Evolutionary conservation across 1,139 yeast genomes (phyloP).

Genomic region (Taphrina deformans): DNA sequence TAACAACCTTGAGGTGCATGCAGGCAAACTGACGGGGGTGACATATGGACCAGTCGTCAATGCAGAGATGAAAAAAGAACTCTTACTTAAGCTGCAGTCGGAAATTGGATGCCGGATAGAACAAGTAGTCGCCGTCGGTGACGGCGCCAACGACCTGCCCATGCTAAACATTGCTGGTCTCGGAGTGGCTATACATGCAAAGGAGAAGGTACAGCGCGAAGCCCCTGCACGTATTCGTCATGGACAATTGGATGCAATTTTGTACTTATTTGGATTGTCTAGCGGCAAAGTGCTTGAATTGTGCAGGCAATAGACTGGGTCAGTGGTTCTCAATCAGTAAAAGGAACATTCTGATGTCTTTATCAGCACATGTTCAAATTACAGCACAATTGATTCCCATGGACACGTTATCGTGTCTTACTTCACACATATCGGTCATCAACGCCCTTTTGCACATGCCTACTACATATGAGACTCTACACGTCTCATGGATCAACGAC

Average conservation of each 20-base stretch:
- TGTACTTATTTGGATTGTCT: conserved; percentile 70
- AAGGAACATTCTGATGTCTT: too few relatives aligned
- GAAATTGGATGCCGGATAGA: conserved; percentile 60
- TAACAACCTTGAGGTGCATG: conserved; percentile 53
- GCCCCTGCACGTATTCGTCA: conserved; percentile 86
- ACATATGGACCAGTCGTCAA: conserved; percentile 80
- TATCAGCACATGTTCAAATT: too few relatives aligned
- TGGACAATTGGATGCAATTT: conserved; percentile 63
- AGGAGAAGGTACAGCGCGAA: conserved; percentile 76
- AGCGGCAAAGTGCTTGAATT: background rate
- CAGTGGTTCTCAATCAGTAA: too few relatives aligned
- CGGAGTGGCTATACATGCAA: conserved; percentile 97
- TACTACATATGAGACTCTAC: too few relatives aligned
- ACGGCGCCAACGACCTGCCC: conserved; percentile 91
- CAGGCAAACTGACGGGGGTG: conserved; percentile 53
- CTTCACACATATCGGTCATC: too few relatives aligned
- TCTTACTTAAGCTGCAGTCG: conserved; percentile 65
- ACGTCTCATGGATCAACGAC: too few relatives aligned
- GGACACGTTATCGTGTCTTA: too few relatives aligned
- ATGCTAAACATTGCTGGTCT: conserved; percentile 94
- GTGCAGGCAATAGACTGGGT: background rate
- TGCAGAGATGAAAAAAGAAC: conserved; percentile 76
- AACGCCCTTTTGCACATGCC: too few relatives aligned
- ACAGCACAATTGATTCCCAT: too few relatives aligned
- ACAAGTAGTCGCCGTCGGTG: conserved; percentile 82